Conservation (phyloP, 352 stramenopile species). For the Blastocystis sp. region DNA sequence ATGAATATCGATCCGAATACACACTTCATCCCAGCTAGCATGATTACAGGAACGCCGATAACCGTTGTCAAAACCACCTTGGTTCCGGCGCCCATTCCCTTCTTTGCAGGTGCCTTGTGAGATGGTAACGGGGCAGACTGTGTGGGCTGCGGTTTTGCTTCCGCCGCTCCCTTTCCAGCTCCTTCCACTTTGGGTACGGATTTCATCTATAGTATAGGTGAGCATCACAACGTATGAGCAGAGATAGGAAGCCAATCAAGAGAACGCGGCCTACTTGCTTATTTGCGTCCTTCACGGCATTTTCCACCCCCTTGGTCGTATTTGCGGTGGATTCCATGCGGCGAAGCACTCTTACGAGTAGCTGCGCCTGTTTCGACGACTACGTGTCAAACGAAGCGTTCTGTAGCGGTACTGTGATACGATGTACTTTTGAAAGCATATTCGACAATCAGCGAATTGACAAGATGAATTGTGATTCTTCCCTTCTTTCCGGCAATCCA, state of each 20-base stretch:
- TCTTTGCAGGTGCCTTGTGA: background rate
- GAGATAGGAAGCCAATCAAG: background rate
- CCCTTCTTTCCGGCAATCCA: background rate
- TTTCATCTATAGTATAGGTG: slow-evolving; percentile 7
- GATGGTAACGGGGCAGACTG: background rate
- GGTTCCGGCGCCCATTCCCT: slow-evolving; percentile 46
- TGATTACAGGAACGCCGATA: slow-evolving; percentile 49
- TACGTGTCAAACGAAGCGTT: background rate
- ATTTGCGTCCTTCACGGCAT: background rate
- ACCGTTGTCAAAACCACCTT: slow-evolving; percentile 56
- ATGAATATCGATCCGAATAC: background rate
- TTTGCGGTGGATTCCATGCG: slow-evolving; percentile 29
- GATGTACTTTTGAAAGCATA: slow-evolving; percentile 56
- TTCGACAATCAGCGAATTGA: background rate
- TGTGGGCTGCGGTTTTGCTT: background rate
- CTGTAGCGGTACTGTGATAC: background rate
- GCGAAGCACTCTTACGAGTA: background rate
- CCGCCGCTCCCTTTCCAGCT: background rate
- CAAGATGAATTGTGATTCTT: background rate
- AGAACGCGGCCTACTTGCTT: slow-evolving; percentile 17
- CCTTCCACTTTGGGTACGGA: slow-evolving; percentile 3
- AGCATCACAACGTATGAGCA: background rate
- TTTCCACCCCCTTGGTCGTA: background rate
- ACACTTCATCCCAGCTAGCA: slow-evolving; percentile 66
- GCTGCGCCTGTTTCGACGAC: slow-evolving; percentile 3